Conservation (phyloP, 768 basidiomycete genomes). For the Trametes maxima region DNA sequence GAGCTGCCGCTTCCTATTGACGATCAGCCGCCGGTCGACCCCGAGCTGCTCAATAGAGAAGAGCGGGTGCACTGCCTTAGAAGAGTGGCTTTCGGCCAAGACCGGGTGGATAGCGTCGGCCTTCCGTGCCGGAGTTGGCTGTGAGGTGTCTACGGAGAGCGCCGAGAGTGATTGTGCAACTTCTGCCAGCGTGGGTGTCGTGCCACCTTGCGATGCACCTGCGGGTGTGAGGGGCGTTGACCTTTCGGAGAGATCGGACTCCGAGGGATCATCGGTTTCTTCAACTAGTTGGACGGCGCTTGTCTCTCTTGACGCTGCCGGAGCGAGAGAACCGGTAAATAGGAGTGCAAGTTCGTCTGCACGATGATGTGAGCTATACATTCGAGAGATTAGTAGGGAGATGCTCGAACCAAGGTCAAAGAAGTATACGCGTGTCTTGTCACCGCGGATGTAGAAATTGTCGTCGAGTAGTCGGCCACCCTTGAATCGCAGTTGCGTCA, state of each 20-base stretch:
- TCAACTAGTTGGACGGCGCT: slow-evolving; percentile 6
- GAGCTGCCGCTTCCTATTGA: slow-evolving; percentile 91
- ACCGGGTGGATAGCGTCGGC: slow-evolving; percentile 16
- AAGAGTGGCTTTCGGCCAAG: background rate
- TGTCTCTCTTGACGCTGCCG: slow-evolving; percentile 24
- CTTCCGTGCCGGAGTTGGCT: background rate
- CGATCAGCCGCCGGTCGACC: slow-evolving; percentile 84
- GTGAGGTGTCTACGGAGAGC: background rate
- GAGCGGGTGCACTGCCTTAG: slow-evolving; percentile 48
- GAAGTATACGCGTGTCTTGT: slow-evolving; percentile 97
- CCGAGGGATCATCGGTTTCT: slow-evolving; percentile 8
- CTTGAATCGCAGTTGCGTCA: slow-evolving; percentile 94
- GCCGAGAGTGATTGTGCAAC: slow-evolving; percentile 6
- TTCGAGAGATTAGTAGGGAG: background rate
- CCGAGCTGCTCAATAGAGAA: slow-evolving; percentile 87
- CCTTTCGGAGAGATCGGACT: background rate
- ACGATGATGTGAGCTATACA: background rate
- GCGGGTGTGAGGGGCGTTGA: background rate
- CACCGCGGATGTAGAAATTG: slow-evolving; percentile 95
- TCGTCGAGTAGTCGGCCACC: slow-evolving; percentile 84
- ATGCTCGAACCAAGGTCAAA: slow-evolving; percentile 73
- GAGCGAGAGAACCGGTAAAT: slow-evolving; percentile 65
- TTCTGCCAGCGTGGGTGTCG: background rate
- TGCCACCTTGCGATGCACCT: background rate
- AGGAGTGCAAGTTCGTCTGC: slow-evolving; percentile 78